Percentiles rank a stretch among this genome's conserved stretches.
Evolutionary conservation across 2,329 filamentous ascomycete species (phyloP).

Genomic region (Exophiala aquamarina): DNA sequence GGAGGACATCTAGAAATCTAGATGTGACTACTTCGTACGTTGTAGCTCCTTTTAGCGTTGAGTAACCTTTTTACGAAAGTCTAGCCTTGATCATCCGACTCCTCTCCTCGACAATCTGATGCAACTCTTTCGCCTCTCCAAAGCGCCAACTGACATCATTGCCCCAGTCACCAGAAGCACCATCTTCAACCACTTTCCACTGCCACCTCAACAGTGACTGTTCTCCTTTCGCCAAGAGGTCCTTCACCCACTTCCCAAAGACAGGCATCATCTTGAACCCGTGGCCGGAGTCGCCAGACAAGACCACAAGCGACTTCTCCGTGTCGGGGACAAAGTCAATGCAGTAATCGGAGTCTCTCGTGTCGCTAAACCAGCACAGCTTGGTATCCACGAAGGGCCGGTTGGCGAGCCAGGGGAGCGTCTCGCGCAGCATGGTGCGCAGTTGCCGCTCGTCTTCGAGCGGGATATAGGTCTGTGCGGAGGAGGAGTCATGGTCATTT

Average conservation of each 20-base stretch:
- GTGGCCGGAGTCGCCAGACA: conserved; percentile 60
- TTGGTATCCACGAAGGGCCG: conserved; percentile 54
- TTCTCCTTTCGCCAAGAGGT: conserved; percentile 43
- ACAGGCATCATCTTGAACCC: conserved; percentile 63
- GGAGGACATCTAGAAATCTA: no score
- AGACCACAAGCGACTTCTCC: conserved; percentile 47
- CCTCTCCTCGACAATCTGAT: no score
- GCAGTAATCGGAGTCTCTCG: conserved; percentile 58
- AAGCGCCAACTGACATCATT: conserved; percentile 50
- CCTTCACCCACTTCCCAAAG: conserved; percentile 53
- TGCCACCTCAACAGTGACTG: conserved; percentile 52
- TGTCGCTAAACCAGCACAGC: conserved; percentile 64
- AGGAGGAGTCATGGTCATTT: no score
- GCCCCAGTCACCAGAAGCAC: conserved; percentile 14
- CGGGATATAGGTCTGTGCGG: no score
- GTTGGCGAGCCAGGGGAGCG: conserved; percentile 51
- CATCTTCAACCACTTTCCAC: conserved; percentile 45
- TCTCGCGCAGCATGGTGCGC: conserved; percentile 50
- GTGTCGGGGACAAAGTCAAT: conserved; percentile 56
- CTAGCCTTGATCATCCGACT: no score
- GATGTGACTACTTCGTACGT: no score
- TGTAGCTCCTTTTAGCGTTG: no score
- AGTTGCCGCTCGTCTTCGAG: conserved; percentile 52
- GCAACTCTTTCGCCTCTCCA: no score
- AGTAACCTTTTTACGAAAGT: no score